Conservation (phyloP, 1,139 yeast species). For the Hyphopichia buzzinii region DNA sequence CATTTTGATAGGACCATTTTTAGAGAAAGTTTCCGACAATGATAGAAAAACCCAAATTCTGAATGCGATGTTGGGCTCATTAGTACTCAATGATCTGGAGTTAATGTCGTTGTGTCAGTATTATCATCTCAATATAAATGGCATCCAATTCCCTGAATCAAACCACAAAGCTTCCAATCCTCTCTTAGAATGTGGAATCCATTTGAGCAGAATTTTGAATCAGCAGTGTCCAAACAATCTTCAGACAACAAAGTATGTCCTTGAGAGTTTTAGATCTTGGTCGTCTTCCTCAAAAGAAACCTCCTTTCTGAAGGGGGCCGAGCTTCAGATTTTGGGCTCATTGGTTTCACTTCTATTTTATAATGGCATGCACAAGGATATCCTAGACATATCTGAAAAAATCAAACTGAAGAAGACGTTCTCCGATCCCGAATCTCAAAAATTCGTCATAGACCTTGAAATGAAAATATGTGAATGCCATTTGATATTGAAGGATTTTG, state of each 20-base stretch:
- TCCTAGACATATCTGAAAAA: not conserved
- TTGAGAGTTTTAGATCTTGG: not conserved
- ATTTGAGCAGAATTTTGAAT: not conserved
- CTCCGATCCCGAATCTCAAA: not conserved
- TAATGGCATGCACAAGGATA: not conserved
- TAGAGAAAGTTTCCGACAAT: not conserved
- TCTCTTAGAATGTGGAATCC: not conserved
- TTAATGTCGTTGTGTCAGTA: not conserved
- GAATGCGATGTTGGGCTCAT: not conserved
- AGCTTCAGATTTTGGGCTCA: not conserved
- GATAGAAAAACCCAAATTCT: not conserved
- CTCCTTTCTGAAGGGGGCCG: not conserved
- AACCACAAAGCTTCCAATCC: not conserved
- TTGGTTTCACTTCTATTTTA: too few relatives aligned
- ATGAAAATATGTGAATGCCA: not conserved
- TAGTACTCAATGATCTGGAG: not conserved
- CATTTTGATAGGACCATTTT: not conserved
- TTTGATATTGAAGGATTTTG: not conserved
- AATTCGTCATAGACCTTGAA: not conserved
- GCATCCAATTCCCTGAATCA: not conserved
- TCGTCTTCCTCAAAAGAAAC: not conserved
- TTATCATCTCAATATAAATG: not conserved
- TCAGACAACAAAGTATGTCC: not conserved
- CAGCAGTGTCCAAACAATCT: not conserved
- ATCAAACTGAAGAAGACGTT: conserved; percentile 6